Conservation (phyloP, 2,329 filamentous ascomycete genomes). For the Tolypocladium ovalisporum region DNA sequence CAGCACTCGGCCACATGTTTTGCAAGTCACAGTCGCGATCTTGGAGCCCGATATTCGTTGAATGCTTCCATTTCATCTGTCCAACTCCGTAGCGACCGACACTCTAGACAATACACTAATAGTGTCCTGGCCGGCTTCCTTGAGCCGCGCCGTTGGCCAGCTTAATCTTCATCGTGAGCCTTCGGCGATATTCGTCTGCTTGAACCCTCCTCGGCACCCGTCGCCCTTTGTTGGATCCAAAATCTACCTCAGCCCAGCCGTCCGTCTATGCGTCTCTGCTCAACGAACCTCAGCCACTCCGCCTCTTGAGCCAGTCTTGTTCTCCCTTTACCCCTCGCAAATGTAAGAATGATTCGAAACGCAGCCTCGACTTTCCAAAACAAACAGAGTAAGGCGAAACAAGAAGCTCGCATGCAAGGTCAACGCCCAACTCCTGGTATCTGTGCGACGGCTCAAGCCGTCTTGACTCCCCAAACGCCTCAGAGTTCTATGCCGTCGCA, state of each 20-base stretch:
- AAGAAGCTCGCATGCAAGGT: not conserved
- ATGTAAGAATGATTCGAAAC: not conserved
- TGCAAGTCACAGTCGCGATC: not conserved
- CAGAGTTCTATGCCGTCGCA: not conserved
- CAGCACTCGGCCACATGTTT: not conserved
- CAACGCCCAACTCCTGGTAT: not conserved
- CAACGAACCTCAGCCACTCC: not conserved
- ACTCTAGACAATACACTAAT: not conserved
- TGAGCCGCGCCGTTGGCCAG: not conserved
- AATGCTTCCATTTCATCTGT: not conserved
- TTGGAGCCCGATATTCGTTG: not conserved
- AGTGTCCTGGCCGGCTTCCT: not conserved
- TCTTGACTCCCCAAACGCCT: not conserved
- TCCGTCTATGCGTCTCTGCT: not conserved
- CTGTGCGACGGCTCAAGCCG: not conserved
- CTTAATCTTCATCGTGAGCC: not conserved
- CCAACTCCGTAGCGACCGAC: not conserved
- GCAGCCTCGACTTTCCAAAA: not conserved
- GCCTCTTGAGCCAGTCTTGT: not conserved
- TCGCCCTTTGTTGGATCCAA: not conserved
- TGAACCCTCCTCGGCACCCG: not conserved
- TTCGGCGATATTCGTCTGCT: not conserved
- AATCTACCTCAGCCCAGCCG: not conserved
- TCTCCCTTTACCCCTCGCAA: not conserved
- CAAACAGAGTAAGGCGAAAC: not conserved